Conservation (phyloP, 2,329 filamentous ascomycete genomes). For the Xylariales sp. region DNA sequence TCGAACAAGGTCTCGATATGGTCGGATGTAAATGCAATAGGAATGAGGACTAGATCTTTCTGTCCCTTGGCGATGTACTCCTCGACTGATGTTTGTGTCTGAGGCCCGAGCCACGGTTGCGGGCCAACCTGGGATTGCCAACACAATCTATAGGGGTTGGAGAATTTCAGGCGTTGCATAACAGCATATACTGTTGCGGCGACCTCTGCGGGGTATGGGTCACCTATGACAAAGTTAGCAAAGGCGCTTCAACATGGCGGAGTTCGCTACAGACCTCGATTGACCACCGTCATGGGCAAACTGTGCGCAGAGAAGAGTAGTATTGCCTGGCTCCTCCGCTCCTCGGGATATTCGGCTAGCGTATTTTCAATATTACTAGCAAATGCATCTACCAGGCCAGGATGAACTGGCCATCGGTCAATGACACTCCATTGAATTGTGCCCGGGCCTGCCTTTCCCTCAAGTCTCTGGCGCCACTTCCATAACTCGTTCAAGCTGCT, state of each 20-base stretch:
- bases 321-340: conserved; percentile 82
- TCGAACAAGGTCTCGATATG: conserved; percentile 98
- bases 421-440: conserved; percentile 96
- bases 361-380: conserved; percentile 91
- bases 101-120: conserved; percentile 92
- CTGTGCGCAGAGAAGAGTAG: conserved; percentile 96
- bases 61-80: conserved; percentile 91
- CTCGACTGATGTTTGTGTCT: conserved; percentile 89
- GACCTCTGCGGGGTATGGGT: conserved; percentile 95
- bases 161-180: conserved; percentile 89
- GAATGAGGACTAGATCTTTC: conserved; percentile 89
- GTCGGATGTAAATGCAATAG: conserved; percentile 98
- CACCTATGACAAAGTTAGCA: conserved; percentile 65
- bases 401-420: conserved; percentile 95
- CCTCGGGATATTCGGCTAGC: conserved; percentile 84
- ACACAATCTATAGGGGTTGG: conserved; percentile 90
- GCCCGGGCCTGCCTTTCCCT: conserved; percentile 78
- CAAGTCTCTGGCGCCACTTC: conserved; percentile 92
- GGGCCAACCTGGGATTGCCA: conserved; percentile 99
- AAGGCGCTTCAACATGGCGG: conserved; percentile 3
- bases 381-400: conserved; percentile 90
- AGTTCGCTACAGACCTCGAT: conserved; percentile 72
- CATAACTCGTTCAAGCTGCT: conserved; percentile 96
- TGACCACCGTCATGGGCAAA: conserved; percentile 96
- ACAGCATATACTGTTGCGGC: conserved; percentile 96